A percentile compares a stretch with the other conserved stretches of the same genome.
Conservation (phyloP, 352 stramenopile genomes). For the Globisporangium radiosum region DNA sequence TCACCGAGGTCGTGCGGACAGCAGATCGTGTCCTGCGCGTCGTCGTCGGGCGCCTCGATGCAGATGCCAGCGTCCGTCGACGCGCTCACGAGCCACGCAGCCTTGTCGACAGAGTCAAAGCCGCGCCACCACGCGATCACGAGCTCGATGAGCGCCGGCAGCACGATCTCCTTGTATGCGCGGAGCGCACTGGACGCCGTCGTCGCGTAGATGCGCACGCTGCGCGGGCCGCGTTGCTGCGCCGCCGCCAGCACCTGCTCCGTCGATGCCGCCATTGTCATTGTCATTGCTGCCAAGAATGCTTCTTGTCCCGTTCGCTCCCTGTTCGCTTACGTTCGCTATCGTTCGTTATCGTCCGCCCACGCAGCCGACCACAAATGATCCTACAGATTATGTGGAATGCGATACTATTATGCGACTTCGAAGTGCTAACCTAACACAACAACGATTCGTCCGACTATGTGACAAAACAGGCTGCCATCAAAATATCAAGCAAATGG, state of each 20-base stretch:
- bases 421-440: no score
- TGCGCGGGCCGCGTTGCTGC: not conserved
- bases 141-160: conserved; percentile 3
- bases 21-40: conserved; percentile 7
- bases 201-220: not conserved
- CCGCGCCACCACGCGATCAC: conserved; percentile 2
- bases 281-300: not conserved
- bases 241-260: not conserved
- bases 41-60: conserved; percentile 10
- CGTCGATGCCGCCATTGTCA: not conserved
- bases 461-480: no score
- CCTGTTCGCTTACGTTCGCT: no score
- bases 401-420: no score
- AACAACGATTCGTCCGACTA: no score
- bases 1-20: conserved; percentile 5
- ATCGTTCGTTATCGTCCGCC: no score
- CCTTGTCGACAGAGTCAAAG: not conserved
- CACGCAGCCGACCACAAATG: no score
- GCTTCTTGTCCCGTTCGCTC: no score
- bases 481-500: no score
- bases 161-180: not conserved
- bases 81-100: conserved; percentile 1
- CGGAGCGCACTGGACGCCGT: not conserved
- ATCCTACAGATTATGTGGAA: no score
- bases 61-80: conserved; percentile 1